These are phyloP conservation scores for Avena atlantica DNA, from an alignment of 176 grass and related monocot genomes.

Conservation along the genomic window DNA sequence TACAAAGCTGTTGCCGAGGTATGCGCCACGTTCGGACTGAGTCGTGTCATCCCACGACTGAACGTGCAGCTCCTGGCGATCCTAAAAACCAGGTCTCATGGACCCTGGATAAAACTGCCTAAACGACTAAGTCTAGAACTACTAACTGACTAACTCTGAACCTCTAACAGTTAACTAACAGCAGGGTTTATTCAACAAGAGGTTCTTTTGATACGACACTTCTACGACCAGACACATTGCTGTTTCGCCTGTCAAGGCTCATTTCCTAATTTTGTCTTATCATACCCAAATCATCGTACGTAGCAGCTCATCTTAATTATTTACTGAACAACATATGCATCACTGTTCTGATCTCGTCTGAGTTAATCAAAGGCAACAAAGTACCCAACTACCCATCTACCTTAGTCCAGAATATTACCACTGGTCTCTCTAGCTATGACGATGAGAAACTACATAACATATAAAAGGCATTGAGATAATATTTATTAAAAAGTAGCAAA, in stretches of 20 bases:
- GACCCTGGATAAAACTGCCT: too few relatives aligned
- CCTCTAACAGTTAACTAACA: too few relatives aligned
- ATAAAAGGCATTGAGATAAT: not conserved
- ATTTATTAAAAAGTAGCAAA: not conserved
- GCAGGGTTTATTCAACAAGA: too few relatives aligned
- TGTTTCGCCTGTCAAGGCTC: too few relatives aligned
- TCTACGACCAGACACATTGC: not conserved
- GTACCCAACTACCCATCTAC: not conserved
- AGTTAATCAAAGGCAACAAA: not conserved
- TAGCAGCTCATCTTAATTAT: not conserved
- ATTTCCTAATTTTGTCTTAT: not conserved
- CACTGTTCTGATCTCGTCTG: not conserved
- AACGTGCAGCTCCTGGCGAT: too few relatives aligned
- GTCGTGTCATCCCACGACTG: too few relatives aligned
- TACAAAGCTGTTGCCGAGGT: too few relatives aligned
- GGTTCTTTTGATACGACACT: not conserved
- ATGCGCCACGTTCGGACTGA: too few relatives aligned
- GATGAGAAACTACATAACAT: not conserved
- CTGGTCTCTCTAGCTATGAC: not conserved
- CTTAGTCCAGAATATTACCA: not conserved
- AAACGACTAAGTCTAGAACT: too few relatives aligned
- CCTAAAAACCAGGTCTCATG: too few relatives aligned
- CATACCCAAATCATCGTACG: not conserved
- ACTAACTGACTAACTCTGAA: too few relatives aligned
- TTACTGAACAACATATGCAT: not conserved